Evolutionary conservation across 2,329 filamentous ascomycete genomes (phyloP).

Genomic region (Venturia asperata): DNA sequence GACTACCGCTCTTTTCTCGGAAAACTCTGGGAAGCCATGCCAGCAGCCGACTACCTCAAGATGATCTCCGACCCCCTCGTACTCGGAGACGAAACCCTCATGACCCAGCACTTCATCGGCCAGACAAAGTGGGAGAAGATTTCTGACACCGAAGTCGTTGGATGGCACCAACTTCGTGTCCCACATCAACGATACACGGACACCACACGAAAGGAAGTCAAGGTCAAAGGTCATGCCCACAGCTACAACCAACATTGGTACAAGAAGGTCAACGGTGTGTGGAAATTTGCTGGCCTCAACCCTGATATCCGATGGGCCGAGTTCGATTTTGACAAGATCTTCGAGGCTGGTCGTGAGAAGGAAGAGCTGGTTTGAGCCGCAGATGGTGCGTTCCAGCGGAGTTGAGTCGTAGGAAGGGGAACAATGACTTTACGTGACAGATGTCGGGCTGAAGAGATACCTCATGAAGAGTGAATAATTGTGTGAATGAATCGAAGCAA

Average conservation of each 20-base stretch:
- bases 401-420: neutral
- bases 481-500: neutral
- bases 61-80: constrained; percentile 48
- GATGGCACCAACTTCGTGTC: constrained; percentile 52
- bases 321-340: constrained; percentile 51
- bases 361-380: constrained; percentile 12
- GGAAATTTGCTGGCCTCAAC: constrained; percentile 51
- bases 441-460: neutral
- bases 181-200: constrained; percentile 52
- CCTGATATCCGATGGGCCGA: constrained; percentile 50
- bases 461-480: neutral
- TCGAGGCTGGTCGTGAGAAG: constrained; percentile 39
- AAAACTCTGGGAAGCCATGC: constrained; percentile 51
- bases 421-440: neutral
- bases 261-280: constrained; percentile 50
- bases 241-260: constrained; percentile 49
- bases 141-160: constrained; percentile 42
- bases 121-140: constrained; percentile 47
- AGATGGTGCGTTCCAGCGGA: neutral
- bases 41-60: constrained; percentile 45
- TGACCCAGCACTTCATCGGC: constrained; percentile 52
- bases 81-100: constrained; percentile 48
- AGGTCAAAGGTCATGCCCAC: constrained; percentile 51
- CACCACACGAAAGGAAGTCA: constrained; percentile 39
- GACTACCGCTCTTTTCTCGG: constrained; percentile 58